phyloP scores from a whole-genome alignment of 805 yeast species.

The Gaillardinia entomophila region DNA sequence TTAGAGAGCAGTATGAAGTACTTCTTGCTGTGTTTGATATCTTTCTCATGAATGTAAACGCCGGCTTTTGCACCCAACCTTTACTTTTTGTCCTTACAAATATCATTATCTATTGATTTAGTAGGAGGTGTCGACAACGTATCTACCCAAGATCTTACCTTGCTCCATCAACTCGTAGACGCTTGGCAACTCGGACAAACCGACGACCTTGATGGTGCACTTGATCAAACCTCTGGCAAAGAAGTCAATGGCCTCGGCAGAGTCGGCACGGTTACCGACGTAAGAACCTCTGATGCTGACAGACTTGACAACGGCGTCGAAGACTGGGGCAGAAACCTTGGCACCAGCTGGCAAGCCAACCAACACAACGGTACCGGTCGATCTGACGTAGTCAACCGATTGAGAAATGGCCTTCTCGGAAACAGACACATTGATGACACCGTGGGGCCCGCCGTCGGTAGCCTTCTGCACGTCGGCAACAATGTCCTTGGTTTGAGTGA shows the following conservation, averaged over 20 bases:
- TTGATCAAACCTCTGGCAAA: constrained; percentile 38
- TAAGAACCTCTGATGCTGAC: constrained; percentile 37
- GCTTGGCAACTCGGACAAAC: constrained; percentile 34
- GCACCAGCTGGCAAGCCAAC: constrained; percentile 44
- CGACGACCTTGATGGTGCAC: constrained; percentile 37
- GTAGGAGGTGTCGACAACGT: constrained; percentile 38
- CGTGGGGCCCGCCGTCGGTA: constrained; percentile 59
- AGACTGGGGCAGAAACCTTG: constrained; percentile 32
- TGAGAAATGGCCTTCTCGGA: constrained; percentile 46
- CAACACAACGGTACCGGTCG: constrained; percentile 38
- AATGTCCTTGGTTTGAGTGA: constrained; percentile 46
- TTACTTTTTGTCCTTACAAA: neutral
- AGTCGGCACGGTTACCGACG: constrained; percentile 43
- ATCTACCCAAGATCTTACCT: constrained; percentile 40
- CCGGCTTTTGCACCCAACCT: too few relatives aligned
- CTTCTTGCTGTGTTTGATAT: too few relatives aligned
- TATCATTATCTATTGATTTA: constrained; percentile 7
- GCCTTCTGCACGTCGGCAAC: constrained; percentile 39
- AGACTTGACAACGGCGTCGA: constrained; percentile 36
- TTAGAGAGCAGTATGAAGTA: too few relatives aligned
- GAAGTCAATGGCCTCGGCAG: constrained; percentile 41
- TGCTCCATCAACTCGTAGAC: constrained; percentile 36
- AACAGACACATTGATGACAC: constrained; percentile 44
- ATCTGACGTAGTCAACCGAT: constrained; percentile 35
- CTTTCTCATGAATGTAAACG: too few relatives aligned